Evolutionary conservation across 2,329 filamentous ascomycete species (phyloP).

Genomic region (Fusarium torreyae): DNA sequence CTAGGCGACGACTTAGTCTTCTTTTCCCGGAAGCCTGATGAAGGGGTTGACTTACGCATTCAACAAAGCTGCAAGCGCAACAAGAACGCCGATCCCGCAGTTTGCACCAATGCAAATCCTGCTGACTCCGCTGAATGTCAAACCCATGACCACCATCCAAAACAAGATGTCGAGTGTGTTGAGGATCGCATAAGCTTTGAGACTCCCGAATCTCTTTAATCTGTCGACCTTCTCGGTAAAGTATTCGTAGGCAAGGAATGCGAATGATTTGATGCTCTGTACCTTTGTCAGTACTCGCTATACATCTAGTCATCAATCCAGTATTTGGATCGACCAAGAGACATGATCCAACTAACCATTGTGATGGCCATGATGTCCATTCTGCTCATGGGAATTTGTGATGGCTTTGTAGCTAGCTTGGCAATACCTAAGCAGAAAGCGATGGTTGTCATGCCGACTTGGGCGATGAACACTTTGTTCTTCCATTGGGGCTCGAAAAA

Average conservation of each 20-base stretch:
- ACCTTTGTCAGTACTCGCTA: not conserved
- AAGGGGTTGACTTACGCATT: slow-evolving; percentile 4
- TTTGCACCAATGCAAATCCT: slow-evolving; percentile 29
- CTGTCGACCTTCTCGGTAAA: slow-evolving; percentile 49
- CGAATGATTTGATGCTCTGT: slow-evolving; percentile 25
- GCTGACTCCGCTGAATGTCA: slow-evolving; percentile 38
- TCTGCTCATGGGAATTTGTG: slow-evolving; percentile 22
- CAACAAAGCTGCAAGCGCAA: slow-evolving; percentile 20
- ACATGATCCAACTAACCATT: too few relatives aligned
- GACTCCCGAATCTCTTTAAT: slow-evolving; percentile 40
- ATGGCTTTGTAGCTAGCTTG: slow-evolving; percentile 30
- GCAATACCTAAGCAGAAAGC: slow-evolving; percentile 26
- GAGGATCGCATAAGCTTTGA: slow-evolving; percentile 45
- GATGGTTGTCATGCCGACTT: not conserved
- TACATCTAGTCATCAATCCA: too few relatives aligned
- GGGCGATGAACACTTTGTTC: slow-evolving; percentile 22
- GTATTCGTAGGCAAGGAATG: slow-evolving; percentile 36
- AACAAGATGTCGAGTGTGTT: slow-evolving; percentile 49
- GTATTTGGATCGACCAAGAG: too few relatives aligned
- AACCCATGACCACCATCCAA: slow-evolving; percentile 48
- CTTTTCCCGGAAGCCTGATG: fast-evolving
- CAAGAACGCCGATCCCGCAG: slow-evolving; percentile 33
- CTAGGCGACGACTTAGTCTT: slow-evolving; percentile 5
- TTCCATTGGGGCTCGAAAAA: slow-evolving; percentile 37
- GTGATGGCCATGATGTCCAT: slow-evolving; percentile 41